These are phyloP conservation scores for Candida tammaniensis DNA, from an alignment of 805 yeast genomes.

Conservation along the genomic window DNA sequence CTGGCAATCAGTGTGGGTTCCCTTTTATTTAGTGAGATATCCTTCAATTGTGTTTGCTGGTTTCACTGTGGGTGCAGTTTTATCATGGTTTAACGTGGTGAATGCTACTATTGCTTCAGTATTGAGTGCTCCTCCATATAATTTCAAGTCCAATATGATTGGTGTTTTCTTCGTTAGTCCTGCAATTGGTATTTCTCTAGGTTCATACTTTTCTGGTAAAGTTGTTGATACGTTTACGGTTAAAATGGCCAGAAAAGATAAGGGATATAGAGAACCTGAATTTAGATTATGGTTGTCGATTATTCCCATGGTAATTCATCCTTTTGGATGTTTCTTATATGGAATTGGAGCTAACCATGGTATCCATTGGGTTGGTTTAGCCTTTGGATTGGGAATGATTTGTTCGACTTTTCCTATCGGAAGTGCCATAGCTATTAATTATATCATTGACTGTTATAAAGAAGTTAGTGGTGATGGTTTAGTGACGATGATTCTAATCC, in stretches of 20 bases:
- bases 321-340: constrained; percentile 17
- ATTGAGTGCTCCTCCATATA: constrained; percentile 12
- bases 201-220: constrained; percentile 14
- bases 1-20: constrained; percentile 15
- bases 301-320: constrained; percentile 14
- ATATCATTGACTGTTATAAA: constrained; percentile 25
- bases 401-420: constrained; percentile 23
- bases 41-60: constrained; percentile 21
- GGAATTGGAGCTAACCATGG: constrained; percentile 25
- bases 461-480: constrained; percentile 27
- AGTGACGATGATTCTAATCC: constrained; percentile 15
- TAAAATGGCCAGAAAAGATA: constrained; percentile 10
- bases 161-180: constrained; percentile 12
- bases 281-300: constrained; percentile 12
- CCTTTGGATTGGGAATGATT: constrained; percentile 23
- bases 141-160: constrained; percentile 10
- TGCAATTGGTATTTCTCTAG: constrained; percentile 13
- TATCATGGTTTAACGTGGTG: constrained; percentile 22
- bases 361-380: constrained; percentile 17
- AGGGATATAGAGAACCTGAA: constrained; percentile 16
- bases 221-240: constrained; percentile 14
- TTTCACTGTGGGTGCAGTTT: constrained; percentile 19
- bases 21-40: constrained; percentile 17
- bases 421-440: constrained; percentile 25
- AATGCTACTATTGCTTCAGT: constrained; percentile 22